Evolutionary conservation across 2,329 filamentous ascomycete genomes (phyloP).

Genomic region (Colletotrichum magnum): DNA sequence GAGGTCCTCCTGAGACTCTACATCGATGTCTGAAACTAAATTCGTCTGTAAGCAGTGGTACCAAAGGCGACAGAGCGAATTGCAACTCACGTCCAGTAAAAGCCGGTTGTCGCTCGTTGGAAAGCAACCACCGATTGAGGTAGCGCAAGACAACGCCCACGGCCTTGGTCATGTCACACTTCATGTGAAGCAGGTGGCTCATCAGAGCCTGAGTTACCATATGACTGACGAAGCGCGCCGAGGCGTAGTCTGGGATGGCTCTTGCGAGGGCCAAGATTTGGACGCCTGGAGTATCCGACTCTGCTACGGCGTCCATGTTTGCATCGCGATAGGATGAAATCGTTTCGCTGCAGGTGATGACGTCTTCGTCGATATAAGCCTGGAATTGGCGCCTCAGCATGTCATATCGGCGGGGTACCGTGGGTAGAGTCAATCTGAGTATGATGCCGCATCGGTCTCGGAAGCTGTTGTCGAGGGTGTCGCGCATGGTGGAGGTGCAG

Average conservation of each 20-base stretch:
- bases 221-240: not conserved
- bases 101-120: not conserved
- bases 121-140: not conserved
- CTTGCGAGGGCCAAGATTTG: not conserved
- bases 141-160: not conserved
- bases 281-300: not conserved
- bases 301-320: not conserved
- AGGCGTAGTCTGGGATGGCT: not conserved
- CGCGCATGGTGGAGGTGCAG: not conserved
- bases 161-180: not conserved
- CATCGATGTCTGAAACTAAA: no score
- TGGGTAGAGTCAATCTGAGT: not conserved
- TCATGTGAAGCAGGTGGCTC: not conserved
- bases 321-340: not conserved
- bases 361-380: not conserved
- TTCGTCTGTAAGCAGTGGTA: not conserved
- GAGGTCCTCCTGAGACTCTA: no score
- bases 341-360: not conserved
- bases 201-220: not conserved
- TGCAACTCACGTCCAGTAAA: not conserved
- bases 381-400: constrained; percentile 2
- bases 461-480: not conserved
- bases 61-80: not conserved
- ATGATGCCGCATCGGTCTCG: not conserved
- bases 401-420: not conserved